Base-by-base conservation (phyloP, 306 rosid genomes). In the Clitoria ternatea region DNA sequence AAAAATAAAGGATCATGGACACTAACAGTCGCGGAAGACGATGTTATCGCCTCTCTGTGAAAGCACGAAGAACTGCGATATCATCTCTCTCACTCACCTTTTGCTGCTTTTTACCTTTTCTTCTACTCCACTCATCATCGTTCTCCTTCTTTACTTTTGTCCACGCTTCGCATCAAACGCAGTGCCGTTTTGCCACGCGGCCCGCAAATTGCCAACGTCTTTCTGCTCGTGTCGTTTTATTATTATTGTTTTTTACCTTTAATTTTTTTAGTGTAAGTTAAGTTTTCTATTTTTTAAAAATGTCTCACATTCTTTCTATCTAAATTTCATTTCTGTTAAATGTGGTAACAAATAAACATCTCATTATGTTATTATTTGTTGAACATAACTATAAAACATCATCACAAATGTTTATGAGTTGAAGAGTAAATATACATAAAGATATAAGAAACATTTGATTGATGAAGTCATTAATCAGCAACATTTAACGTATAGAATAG, bases 31-130 rank as follows among this genome's bases (percentile, higher is more conserved):
- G 13, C 96, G 97, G 80, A 89, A 91, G 81, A 94, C 96, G 86
- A 94, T 84, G 80, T 82, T 87, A 24, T 94, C 97, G 77, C 97
- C 97, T 83, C 96, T 85, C 83, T 83, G 98, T 2, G 97, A 94
- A 9, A 94, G 96, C 59, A 94, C 96, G 77, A 93, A 93, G 73
- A 90, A 90, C 88, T 90, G 98, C 19, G 96, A 94, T 39, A 94
- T 94, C 97, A 94, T 71, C 57, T 43, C 54, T 45, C 13, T 3
- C 17, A 7, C 23, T n/a, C 7, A 3, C 2, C 43, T 19, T 27
- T 27, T 10, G n/a, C 9, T 7, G 0, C 2, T 4, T 24, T 19
- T 56, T 66, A 32, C 45, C 15, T 23, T 22, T 47, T 52, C 30
- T 60, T 36, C 70, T 12, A 33, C 44, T 76, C 75, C 18, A 33